These are phyloP conservation scores for Lophium mytilinum DNA, from an alignment of 495 filamentous ascomycete genomes.

Conservation along the genomic window DNA sequence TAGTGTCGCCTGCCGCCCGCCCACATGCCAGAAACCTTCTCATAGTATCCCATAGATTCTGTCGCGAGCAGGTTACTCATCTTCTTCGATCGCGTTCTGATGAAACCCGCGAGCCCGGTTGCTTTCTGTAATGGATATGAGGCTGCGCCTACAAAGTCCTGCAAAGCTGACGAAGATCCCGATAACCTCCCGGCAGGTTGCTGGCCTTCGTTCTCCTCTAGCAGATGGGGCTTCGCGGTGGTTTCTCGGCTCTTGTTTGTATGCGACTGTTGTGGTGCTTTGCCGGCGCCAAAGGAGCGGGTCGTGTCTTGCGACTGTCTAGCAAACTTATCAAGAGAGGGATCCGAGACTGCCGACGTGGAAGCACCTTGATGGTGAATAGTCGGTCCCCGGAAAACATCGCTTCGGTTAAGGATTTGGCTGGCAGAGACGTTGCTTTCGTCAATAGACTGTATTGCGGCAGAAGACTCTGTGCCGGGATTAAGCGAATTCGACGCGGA, in stretches of 20 bases:
- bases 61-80: constrained; percentile 83
- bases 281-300: constrained; percentile 22
- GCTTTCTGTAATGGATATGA: constrained; percentile 79
- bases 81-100: constrained; percentile 64
- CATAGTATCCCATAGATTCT: constrained; percentile 94
- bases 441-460: constrained; percentile 61
- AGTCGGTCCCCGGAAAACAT: constrained; percentile 83
- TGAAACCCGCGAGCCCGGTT: constrained; percentile 72
- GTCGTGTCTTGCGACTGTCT: constrained; percentile 41
- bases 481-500: constrained; percentile 71
- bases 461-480: constrained; percentile 58
- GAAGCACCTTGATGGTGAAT: constrained; percentile 36
- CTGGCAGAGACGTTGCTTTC: constrained; percentile 74
- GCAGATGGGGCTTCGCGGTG: not conserved
- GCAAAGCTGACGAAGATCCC: constrained; percentile 50
- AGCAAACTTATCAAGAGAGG: constrained; percentile 21
- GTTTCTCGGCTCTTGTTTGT: not conserved
- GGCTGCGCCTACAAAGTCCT: constrained; percentile 66
- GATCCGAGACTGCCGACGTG: constrained; percentile 22
- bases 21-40: constrained; percentile 97
- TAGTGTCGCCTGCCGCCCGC: constrained; percentile 87
- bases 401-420: constrained; percentile 77
- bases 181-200: constrained; percentile 20
- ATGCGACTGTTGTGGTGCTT: constrained; percentile 12
- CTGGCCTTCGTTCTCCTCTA: constrained; percentile 11